These are phyloP conservation scores for Priceomyces carsonii DNA, from an alignment of 805 yeast genomes.

Conservation along the genomic window DNA sequence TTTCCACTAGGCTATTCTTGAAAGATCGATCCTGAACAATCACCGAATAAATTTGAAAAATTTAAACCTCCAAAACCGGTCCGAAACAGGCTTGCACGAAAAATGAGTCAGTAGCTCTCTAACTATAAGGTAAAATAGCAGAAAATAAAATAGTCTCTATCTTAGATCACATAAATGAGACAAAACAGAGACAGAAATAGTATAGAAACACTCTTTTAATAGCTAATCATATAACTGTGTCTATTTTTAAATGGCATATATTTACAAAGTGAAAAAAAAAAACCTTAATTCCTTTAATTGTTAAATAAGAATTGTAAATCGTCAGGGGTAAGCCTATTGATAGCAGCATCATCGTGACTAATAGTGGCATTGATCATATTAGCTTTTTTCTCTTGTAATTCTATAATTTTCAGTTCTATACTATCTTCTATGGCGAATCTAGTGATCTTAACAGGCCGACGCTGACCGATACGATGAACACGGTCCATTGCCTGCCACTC, in stretches of 20 bases:
- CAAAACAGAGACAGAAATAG: too few species aligned
- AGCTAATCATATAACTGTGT: not conserved
- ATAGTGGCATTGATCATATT: slow-evolving; percentile 97
- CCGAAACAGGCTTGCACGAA: slow-evolving; percentile 4
- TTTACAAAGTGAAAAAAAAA: not conserved
- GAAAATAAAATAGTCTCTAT: not conserved
- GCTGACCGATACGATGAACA: slow-evolving; percentile 96
- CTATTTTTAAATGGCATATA: not conserved
- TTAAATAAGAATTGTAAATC: slow-evolving; percentile 93
- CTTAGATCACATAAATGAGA: too few species aligned
- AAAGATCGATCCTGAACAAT: not conserved
- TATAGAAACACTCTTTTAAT: not conserved
- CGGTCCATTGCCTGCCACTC: slow-evolving; percentile 99
- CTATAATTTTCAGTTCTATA: slow-evolving; percentile 93
- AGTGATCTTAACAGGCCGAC: slow-evolving; percentile 89
- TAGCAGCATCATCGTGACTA: slow-evolving; percentile 89
- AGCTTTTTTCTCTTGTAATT: slow-evolving; percentile 95
- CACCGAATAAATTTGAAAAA: slow-evolving; percentile 4
- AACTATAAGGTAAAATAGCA: not conserved
- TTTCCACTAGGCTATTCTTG: not conserved
- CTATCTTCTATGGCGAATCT: slow-evolving; percentile 95
- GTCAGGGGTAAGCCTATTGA: slow-evolving; percentile 84
- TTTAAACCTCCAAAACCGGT: slow-evolving; percentile 3
- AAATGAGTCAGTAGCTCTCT: not conserved
- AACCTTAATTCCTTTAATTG: slow-evolving; percentile 44